These are phyloP conservation scores for Astrephomene gubernaculifera DNA, from an alignment of 139 green algal species.

Conservation along the genomic window DNA sequence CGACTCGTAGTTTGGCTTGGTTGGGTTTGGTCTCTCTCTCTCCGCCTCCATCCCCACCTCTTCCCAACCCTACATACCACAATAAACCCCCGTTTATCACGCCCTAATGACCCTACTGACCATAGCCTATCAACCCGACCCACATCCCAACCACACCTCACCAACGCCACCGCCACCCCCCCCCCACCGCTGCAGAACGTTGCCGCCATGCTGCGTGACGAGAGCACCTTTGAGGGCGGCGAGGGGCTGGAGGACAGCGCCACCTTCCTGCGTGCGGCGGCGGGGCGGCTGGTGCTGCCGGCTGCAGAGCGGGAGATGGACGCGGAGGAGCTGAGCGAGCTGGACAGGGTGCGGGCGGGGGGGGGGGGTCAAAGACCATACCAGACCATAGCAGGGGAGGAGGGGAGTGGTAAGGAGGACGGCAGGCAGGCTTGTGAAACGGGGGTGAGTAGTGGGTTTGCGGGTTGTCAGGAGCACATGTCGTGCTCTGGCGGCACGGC, in stretches of 20 bases:
- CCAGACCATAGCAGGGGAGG: too few species aligned
- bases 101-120: too few species aligned
- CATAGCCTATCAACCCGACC: too few species aligned
- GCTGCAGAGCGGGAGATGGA: neutral
- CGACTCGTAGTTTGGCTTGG: too few species aligned
- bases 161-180: neutral
- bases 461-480: neutral
- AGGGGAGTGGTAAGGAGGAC: neutral
- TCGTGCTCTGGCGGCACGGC: too few species aligned
- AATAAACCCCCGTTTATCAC: too few species aligned
- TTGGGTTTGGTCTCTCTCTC: too few species aligned
- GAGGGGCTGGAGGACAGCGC: slow-evolving; percentile 12
- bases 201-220: neutral
- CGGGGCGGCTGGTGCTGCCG: neutral
- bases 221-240: slow-evolving; percentile 34
- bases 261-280: slow-evolving; percentile 16
- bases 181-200: neutral
- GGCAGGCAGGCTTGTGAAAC: too few species aligned
- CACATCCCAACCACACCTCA: too few species aligned
- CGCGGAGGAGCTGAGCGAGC: neutral
- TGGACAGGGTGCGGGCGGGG: neutral
- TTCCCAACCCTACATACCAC: too few species aligned
- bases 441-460: neutral
- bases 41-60: too few species aligned
- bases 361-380: too few species aligned